Conservation (phyloP, 345 rosid species). For the Excoecaria cochinchinensis region DNA sequence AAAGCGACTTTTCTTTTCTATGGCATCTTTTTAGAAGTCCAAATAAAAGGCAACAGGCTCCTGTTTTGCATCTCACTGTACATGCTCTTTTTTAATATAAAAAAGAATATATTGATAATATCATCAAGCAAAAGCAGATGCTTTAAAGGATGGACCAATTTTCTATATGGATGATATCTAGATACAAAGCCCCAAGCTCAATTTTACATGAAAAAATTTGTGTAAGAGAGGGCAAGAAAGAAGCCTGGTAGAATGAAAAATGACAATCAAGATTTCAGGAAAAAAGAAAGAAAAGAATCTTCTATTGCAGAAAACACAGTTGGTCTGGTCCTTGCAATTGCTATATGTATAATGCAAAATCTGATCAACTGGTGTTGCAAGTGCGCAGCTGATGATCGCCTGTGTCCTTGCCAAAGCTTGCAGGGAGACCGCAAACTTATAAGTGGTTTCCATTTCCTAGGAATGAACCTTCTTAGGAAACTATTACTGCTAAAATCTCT, state of each 20-base stretch:
- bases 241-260: neutral
- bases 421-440: neutral
- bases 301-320: constrained; percentile 10
- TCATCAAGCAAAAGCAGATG: neutral
- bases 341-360: constrained; percentile 22
- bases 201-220: constrained; percentile 21
- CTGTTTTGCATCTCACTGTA: too few species aligned
- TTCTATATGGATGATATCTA: constrained; percentile 26
- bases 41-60: too few species aligned
- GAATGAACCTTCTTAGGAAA: neutral
- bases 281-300: neutral
- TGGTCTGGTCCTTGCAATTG: constrained; percentile 14
- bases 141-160: constrained; percentile 2
- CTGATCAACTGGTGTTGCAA: neutral
- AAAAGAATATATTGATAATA: neutral
- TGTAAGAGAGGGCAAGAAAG: neutral
- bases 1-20: too few species aligned
- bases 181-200: constrained; percentile 40
- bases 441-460: constrained; percentile 13
- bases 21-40: too few species aligned
- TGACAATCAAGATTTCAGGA: neutral
- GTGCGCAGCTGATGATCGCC: constrained; percentile 10
- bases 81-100: too few species aligned
- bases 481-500: neutral
- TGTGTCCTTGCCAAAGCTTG: neutral